These are phyloP conservation scores for Xylariaceae sp. DNA, from an alignment of 2,329 filamentous ascomycete genomes.

Conservation along the genomic window DNA sequence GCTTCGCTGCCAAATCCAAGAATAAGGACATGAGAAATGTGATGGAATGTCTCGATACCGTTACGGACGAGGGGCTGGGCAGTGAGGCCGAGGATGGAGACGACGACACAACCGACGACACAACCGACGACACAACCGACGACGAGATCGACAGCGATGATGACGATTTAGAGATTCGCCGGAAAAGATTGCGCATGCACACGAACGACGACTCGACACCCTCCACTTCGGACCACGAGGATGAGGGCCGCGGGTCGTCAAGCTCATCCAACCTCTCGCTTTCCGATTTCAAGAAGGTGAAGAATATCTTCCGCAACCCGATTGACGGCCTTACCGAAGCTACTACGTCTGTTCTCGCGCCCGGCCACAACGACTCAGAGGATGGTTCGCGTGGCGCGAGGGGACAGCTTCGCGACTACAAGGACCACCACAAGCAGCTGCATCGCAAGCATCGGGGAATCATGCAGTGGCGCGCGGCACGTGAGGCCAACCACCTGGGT, in stretches of 20 bases:
- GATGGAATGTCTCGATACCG: constrained; percentile 59
- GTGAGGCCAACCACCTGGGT: constrained; percentile 47
- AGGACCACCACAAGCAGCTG: constrained; percentile 51
- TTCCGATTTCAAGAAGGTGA: constrained; percentile 31
- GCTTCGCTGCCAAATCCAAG: constrained; percentile 44
- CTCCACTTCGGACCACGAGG: constrained; percentile 31
- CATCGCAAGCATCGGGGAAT: constrained; percentile 62
- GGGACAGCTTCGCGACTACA: constrained; percentile 55
- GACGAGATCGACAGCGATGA: constrained; percentile 25
- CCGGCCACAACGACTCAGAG: constrained; percentile 35
- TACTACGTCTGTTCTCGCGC: constrained; percentile 28
- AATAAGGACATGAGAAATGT: constrained; percentile 52
- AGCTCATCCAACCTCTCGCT: constrained; percentile 22
- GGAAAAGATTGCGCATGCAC: constrained; percentile 29
- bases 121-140: constrained; percentile 13
- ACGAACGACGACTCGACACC: constrained; percentile 31
- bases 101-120: constrained; percentile 11
- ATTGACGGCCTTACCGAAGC: constrained; percentile 26
- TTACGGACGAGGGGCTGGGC: constrained; percentile 49
- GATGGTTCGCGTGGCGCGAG: constrained; percentile 41
- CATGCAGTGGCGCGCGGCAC: constrained; percentile 66
- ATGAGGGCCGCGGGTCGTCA: constrained; percentile 23
- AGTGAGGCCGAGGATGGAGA: constrained; percentile 19
- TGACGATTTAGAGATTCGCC: constrained; percentile 28
- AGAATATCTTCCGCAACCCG: constrained; percentile 32